Evolutionary conservation across 768 basidiomycete species (phyloP).

Genomic region (Kwoniella sp.): DNA sequence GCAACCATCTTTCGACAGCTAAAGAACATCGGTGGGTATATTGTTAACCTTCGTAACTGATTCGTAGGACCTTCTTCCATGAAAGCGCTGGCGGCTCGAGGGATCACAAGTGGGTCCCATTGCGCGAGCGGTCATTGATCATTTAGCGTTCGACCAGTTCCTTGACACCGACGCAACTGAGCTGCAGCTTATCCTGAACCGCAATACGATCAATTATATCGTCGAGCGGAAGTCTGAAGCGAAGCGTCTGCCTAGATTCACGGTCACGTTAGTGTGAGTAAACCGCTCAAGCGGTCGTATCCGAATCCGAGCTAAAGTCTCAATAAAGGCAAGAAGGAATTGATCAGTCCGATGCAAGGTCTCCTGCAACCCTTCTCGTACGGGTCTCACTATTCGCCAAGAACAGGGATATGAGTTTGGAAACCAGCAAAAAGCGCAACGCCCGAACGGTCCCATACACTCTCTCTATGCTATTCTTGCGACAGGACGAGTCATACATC

Average conservation of each 20-base stretch:
- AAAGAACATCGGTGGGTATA: slow-evolving; percentile 66
- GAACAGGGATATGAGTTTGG: background rate
- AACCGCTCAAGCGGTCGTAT: too few relatives aligned
- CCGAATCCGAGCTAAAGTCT: too few relatives aligned
- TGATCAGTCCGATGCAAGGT: background rate
- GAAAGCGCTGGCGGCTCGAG: slow-evolving; percentile 70
- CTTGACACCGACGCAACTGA: slow-evolving; percentile 9
- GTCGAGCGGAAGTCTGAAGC: background rate
- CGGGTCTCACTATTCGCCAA: background rate
- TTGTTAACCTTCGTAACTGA: background rate
- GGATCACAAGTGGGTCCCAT: slow-evolving; percentile 53
- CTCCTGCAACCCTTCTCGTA: background rate
- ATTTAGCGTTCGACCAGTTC: slow-evolving; percentile 29
- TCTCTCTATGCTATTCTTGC: slow-evolving; percentile 56
- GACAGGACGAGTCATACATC: slow-evolving; percentile 61
- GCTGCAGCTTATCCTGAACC: background rate
- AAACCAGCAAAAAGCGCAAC: slow-evolving; percentile 54
- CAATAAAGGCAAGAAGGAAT: slow-evolving; percentile 45
- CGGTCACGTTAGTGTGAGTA: background rate
- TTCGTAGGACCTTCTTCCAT: slow-evolving; percentile 26
- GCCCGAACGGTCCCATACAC: slow-evolving; percentile 48
- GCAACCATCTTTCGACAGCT: slow-evolving; percentile 80
- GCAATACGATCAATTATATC: background rate
- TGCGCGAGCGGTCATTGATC: too few relatives aligned
- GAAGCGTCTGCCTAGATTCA: background rate